Base-by-base conservation (phyloP, 192 early-diverging fungal genomes). In the Linnemannia elongata region DNA sequence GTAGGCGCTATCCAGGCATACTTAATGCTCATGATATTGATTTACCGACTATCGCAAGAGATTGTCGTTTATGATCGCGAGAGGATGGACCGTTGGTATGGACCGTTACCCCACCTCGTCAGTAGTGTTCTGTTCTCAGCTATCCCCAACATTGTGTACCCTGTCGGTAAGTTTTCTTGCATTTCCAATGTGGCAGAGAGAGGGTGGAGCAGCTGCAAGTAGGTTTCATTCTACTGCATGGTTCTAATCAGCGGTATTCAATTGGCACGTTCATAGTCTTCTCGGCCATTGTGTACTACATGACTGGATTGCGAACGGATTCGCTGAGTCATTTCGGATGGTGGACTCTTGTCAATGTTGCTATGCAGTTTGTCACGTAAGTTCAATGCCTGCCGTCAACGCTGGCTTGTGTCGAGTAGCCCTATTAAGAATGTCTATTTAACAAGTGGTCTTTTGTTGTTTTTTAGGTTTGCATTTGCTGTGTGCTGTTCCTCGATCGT, bases 11-110 rank as follows among this genome's bases (percentile, higher is more conserved):
- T 81, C 42, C 85, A 87, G 63, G 30, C 85, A 0, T 87, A 87
- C 27, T 63, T 87, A 36, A 87, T 87, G 85, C 49, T 81, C 44
- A 87, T 87, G 85, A 81, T 87, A 24, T 52, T 87, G 45, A 78
- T 87, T 44, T 87, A 81, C 36, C 75, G 80, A 27, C 49, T 87
- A 1, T 87, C 85, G 9, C 80, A 81, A 39, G 85, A 81, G n/a
- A 87, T 87, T 66, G 76, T 78, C 2, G 55, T 87, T 45, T 87
- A 87, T 39, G 85, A 87, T 70, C 85, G 85, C 6, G 85, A 87
- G 80, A 74, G 85, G 2, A 87, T 87, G 75, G 85, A 87, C 38
- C 55, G 85, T 22, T 87, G 85, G 85, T 87, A 87, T 69, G 76
- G 80, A 57, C 85, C 85, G 39, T 17, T 87, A 33, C 85, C 85